These are phyloP conservation scores for Botryosphaeria agaves DNA, from an alignment of 2,329 filamentous ascomycete genomes.

Conservation along the genomic window DNA sequence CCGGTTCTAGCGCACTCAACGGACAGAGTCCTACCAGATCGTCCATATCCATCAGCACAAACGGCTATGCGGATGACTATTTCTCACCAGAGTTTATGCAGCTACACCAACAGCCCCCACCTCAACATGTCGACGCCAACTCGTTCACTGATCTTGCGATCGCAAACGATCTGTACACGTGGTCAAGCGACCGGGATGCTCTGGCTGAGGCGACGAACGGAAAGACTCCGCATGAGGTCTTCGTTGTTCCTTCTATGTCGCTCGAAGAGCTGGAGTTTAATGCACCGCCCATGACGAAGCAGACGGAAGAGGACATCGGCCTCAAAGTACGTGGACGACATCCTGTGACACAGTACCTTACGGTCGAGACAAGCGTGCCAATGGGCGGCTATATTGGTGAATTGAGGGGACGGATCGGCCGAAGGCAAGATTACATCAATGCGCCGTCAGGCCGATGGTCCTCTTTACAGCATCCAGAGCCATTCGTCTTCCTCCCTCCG, in stretches of 20 bases:
- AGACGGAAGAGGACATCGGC: slow-evolving; percentile 33
- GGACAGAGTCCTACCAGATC: slow-evolving; percentile 63
- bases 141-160: slow-evolving; percentile 61
- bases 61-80: slow-evolving; percentile 46
- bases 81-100: slow-evolving; percentile 63
- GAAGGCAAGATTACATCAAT: slow-evolving; percentile 27
- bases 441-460: slow-evolving; percentile 30
- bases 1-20: slow-evolving; percentile 37
- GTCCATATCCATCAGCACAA: slow-evolving; percentile 41
- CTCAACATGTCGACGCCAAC: slow-evolving; percentile 47
- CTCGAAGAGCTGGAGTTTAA: slow-evolving; percentile 35
- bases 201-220: slow-evolving; percentile 52
- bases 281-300: slow-evolving; percentile 32
- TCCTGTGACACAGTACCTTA: slow-evolving; percentile 55
- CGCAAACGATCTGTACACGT: slow-evolving; percentile 56
- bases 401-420: slow-evolving; percentile 42
- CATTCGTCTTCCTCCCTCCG: slow-evolving; percentile 53
- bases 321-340: slow-evolving; percentile 35
- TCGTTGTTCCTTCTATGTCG: slow-evolving; percentile 40
- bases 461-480: slow-evolving; percentile 29
- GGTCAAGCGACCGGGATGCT: slow-evolving; percentile 58
- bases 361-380: slow-evolving; percentile 32
- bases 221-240: slow-evolving; percentile 46
- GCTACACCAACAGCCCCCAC: slow-evolving; percentile 46
- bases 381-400: slow-evolving; percentile 45